Conservation (phyloP, 1,284 basidiomycete genomes). For the Fomitopsis pinicola region DNA sequence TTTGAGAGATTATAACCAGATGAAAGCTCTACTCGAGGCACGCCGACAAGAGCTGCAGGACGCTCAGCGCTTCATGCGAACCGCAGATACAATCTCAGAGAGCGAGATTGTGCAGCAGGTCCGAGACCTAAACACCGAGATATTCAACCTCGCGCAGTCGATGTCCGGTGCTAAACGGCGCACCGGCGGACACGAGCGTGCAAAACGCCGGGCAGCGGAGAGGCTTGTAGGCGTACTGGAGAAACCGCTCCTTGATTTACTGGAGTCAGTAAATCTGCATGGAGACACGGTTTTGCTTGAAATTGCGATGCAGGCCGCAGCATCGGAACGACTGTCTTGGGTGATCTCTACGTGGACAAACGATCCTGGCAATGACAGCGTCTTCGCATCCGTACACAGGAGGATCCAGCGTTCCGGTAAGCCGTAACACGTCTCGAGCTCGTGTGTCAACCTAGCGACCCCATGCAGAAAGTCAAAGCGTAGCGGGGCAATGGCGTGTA, state of each 20-base stretch:
- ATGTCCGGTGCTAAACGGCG: slow-evolving; percentile 34
- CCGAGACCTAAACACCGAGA: slow-evolving; percentile 43
- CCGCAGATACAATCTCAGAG: slow-evolving; percentile 40
- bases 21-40: slow-evolving; percentile 17
- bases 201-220: too few species aligned
- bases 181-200: not conserved
- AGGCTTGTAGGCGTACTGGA: not conserved
- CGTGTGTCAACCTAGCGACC: not conserved
- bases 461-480: slow-evolving; percentile 43
- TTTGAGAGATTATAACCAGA: not conserved
- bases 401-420: slow-evolving; percentile 38
- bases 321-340: not conserved
- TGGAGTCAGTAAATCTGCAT: not conserved
- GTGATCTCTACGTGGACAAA: not conserved
- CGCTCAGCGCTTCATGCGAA: slow-evolving; percentile 42
- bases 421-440: not conserved
- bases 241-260: not conserved
- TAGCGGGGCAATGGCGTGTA: slow-evolving; percentile 51
- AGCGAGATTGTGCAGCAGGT: slow-evolving; percentile 44
- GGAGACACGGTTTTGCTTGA: not conserved
- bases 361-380: slow-evolving; percentile 3
- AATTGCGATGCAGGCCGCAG: not conserved
- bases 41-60: slow-evolving; percentile 41
- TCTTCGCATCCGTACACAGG: slow-evolving; percentile 28
- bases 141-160: slow-evolving; percentile 43